Evolutionary conservation across 345 rosid genomes (phyloP).

Genomic region (Populus alba): DNA sequence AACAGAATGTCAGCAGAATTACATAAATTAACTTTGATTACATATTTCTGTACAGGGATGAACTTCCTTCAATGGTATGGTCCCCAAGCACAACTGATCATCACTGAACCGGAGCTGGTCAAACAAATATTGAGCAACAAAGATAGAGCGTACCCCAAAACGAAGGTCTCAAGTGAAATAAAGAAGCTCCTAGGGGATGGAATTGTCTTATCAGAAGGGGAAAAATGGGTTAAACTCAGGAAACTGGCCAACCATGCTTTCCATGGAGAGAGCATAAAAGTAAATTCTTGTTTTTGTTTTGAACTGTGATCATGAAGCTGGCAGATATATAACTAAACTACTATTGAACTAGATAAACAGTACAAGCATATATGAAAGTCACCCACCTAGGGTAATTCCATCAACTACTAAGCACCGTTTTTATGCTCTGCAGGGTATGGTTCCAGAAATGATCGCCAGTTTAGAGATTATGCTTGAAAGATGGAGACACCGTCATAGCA

Average conservation of each 20-base stretch:
- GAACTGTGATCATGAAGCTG: background rate
- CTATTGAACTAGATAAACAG: background rate
- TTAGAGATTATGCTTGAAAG: conserved; percentile 45
- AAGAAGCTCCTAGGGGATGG: conserved; percentile 46
- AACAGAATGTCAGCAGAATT: background rate
- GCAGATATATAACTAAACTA: background rate
- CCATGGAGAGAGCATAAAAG: conserved; percentile 42
- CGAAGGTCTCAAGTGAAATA: background rate
- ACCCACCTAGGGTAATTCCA: background rate
- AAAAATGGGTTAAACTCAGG: conserved; percentile 41
- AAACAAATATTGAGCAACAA: conserved; percentile 44
- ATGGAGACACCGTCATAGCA: conserved; percentile 32
- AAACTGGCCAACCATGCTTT: conserved; percentile 51
- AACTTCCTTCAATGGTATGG: conserved; percentile 42
- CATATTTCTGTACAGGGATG: conserved; percentile 18
- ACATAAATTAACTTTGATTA: background rate
- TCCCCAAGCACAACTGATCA: conserved; percentile 30
- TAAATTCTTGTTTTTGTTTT: conserved; percentile 9
- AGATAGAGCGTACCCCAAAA: conserved; percentile 23
- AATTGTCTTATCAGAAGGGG: conserved; percentile 24
- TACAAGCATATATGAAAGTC: background rate
- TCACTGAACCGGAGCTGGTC: conserved; percentile 35
- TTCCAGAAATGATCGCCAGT: conserved; percentile 38
- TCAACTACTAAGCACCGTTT: background rate
- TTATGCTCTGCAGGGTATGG: conserved; percentile 24